A percentile compares a stretch with the other conserved stretches of the same genome.
Conservation (phyloP, 108 stramenopile species). For the Cyclotella cryptica region DNA sequence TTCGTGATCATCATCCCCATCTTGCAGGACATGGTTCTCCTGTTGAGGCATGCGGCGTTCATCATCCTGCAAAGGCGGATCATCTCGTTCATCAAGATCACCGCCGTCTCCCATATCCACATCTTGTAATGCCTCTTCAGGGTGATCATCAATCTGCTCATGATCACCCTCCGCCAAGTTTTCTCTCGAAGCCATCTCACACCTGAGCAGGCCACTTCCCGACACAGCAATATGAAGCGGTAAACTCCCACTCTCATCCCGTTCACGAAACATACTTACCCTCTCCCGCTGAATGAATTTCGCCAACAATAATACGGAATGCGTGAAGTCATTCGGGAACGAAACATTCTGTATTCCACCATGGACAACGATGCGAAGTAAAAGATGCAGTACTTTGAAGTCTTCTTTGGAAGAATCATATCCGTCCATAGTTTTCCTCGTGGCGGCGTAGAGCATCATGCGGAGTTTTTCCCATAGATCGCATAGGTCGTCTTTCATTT, state of each 20-base stretch:
- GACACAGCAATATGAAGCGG: conserved; percentile 54
- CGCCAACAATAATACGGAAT: conserved; percentile 35
- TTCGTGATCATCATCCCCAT: conserved; percentile 5
- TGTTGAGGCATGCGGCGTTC: not conserved
- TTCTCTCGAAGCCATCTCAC: conserved; percentile 8
- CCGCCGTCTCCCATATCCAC: conserved; percentile 10
- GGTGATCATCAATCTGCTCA: not conserved
- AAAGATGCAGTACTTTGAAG: conserved; percentile 45
- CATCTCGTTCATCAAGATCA: not conserved
- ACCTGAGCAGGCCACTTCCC: conserved; percentile 16
- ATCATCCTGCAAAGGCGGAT: conserved; percentile 3
- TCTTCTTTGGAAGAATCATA: conserved; percentile 32
- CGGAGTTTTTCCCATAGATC: conserved; percentile 44
- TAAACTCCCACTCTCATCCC: conserved; percentile 47
- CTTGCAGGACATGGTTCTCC: not conserved
- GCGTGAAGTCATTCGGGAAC: conserved; percentile 46
- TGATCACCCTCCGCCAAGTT: conserved; percentile 6
- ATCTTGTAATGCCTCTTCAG: conserved; percentile 14
- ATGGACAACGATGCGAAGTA: conserved; percentile 24
- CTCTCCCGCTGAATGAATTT: conserved; percentile 42
- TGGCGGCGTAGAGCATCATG: conserved; percentile 54
- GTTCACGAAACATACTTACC: conserved; percentile 40
- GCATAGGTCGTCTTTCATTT: conserved; percentile 41
- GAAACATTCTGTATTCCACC: conserved; percentile 37
- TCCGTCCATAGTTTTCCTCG: conserved; percentile 25